Conservation (phyloP, 2,329 filamentous ascomycete genomes). For the Periconia digitata region DNA sequence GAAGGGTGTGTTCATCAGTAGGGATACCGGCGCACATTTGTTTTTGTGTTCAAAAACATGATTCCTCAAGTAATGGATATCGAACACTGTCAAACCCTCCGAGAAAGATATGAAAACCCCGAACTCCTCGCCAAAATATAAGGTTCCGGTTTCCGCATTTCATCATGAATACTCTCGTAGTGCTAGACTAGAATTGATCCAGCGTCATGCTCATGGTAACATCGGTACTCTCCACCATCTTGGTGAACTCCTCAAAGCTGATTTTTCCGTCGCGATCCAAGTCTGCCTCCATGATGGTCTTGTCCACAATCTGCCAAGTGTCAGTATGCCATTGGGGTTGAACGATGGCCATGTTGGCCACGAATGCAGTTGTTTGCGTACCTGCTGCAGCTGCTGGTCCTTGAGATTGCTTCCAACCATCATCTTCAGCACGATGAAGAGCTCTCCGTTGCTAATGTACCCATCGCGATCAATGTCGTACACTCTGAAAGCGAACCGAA, state of each 20-base stretch:
- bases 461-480: conserved; percentile 99
- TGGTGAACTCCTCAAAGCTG: conserved; percentile 97
- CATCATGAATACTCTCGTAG: conserved; percentile 11
- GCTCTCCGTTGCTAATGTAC: conserved; percentile 97
- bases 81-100: conserved; percentile 24
- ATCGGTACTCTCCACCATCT: conserved; percentile 96
- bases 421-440: conserved; percentile 99
- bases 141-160: conserved; percentile 15
- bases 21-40: too few relatives aligned
- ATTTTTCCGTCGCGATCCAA: conserved; percentile 96
- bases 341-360: not conserved
- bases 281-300: conserved; percentile 99
- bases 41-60: not conserved
- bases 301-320: conserved; percentile 83
- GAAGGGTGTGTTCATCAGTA: not conserved
- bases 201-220: conserved; percentile 69
- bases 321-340: conserved; percentile 11
- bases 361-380: conserved; percentile 20
- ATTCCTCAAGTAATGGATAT: conserved; percentile 31
- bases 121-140: conserved; percentile 39
- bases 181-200: conserved; percentile 50
- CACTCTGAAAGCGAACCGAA: conserved; percentile 97
- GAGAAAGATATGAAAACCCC: conserved; percentile 23
- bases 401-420: conserved; percentile 99
- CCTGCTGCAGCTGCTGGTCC: conserved; percentile 95